Evolutionary conservation across 305 asterid species (phyloP).

Genomic region (Lippia alba): DNA sequence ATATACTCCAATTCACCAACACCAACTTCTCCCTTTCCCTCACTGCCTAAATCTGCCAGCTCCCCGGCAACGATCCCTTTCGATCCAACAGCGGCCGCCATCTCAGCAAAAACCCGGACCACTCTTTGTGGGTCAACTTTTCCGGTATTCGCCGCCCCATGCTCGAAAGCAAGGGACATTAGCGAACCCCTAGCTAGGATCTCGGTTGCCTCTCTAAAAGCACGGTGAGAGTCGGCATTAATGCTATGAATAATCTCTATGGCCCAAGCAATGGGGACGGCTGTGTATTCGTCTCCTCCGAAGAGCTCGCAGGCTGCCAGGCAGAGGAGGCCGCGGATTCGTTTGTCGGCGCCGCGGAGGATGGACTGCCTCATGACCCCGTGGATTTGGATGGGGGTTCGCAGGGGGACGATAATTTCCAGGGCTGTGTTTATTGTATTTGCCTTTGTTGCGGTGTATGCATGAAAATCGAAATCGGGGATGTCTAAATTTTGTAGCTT

Average conservation of each 20-base stretch:
- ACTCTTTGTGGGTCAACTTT: conserved; percentile 45
- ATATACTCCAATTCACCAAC: conserved; percentile 64
- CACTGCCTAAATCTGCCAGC: conserved; percentile 57
- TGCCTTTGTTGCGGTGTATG: conserved; percentile 56
- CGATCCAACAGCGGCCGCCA: conserved; percentile 64
- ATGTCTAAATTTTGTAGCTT: conserved; percentile 23
- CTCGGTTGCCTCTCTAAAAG: conserved; percentile 64
- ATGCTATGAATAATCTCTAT: conserved; percentile 79
- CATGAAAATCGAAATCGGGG: conserved; percentile 55
- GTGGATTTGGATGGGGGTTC: conserved; percentile 55
- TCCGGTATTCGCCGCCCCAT: conserved; percentile 49
- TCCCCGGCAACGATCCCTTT: conserved; percentile 78
- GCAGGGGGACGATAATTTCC: conserved; percentile 65
- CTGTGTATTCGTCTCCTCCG: conserved; percentile 58
- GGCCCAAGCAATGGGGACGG: conserved; percentile 68
- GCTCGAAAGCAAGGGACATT: conserved; percentile 64
- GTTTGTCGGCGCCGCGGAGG: conserved; percentile 71
- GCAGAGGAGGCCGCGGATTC: conserved; percentile 73
- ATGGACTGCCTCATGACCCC: conserved; percentile 82
- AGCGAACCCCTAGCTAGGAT: conserved; percentile 80
- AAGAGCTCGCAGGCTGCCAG: conserved; percentile 67
- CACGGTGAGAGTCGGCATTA: conserved; percentile 62
- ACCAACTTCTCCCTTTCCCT: conserved; percentile 53
- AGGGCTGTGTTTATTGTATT: conserved; percentile 54
- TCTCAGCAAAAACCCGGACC: conserved; percentile 55